A percentile compares a stretch with the other conserved stretches of the same genome.
Conservation (phyloP, 164 flowering plant species). For the Sedum album region DNA sequence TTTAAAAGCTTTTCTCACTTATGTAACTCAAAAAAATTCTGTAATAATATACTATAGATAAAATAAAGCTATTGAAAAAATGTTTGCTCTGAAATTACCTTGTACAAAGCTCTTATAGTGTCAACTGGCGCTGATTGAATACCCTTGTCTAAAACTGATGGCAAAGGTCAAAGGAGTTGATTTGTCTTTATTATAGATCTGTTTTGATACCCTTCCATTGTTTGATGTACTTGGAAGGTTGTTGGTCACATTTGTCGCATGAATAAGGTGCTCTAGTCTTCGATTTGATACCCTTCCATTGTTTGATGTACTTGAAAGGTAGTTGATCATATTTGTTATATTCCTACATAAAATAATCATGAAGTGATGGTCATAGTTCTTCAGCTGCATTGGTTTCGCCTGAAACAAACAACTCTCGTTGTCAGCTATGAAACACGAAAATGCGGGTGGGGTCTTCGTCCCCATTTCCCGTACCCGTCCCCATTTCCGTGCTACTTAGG, state of each 20-base stretch:
- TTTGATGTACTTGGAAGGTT: no score
- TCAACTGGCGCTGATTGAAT: slow-evolving; percentile 98
- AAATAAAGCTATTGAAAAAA: not conserved
- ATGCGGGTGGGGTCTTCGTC: no score
- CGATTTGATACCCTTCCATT: no score
- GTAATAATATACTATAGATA: slow-evolving; percentile 1
- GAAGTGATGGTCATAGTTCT: no score
- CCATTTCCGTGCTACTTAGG: no score
- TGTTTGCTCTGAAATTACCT: slow-evolving; percentile 37
- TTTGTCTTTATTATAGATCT: slow-evolving; percentile 71
- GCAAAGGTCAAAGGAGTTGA: slow-evolving; percentile 77
- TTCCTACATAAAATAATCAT: slow-evolving; percentile 43
- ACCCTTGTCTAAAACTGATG: slow-evolving; percentile 84
- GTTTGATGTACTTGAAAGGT: no score
- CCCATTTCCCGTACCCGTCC: no score
- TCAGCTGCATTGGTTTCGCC: no score
- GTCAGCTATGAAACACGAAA: no score
- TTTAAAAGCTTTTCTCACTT: not conserved
- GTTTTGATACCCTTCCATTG: no score
- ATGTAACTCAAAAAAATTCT: not conserved
- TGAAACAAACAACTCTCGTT: no score
- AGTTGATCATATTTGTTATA: slow-evolving; percentile 88
- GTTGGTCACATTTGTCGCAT: slow-evolving; percentile 96
- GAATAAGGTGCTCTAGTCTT: slow-evolving; percentile 99
- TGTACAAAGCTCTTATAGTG: slow-evolving; percentile 89